Evolutionary conservation across 108 stramenopile genomes (phyloP).

Genomic region (Mayamaea pseudoterrestris): DNA sequence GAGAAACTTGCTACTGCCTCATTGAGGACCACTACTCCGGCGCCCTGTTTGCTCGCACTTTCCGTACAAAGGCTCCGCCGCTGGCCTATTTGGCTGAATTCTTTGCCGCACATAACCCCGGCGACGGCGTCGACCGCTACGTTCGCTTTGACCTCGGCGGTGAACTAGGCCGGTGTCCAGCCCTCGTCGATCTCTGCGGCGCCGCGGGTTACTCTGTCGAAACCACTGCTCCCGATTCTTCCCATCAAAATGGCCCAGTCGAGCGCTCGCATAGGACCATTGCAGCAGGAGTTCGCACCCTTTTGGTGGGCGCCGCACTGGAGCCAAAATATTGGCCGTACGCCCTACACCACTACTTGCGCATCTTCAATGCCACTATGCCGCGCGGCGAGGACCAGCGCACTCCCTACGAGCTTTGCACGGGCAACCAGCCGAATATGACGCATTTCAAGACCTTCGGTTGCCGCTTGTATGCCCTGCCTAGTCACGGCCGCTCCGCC

Average conservation of each 20-base stretch:
- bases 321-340: slow-evolving; percentile 13
- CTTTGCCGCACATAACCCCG: neutral
- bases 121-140: slow-evolving; percentile 6
- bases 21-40: slow-evolving; percentile 12
- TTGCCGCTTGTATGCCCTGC: slow-evolving; percentile 9
- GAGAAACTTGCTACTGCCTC: slow-evolving; percentile 14
- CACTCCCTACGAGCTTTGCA: slow-evolving; percentile 1
- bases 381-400: slow-evolving; percentile 1
- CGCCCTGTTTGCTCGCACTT: slow-evolving; percentile 6
- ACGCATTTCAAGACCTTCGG: slow-evolving; percentile 19
- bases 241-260: slow-evolving; percentile 15
- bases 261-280: slow-evolving; percentile 7
- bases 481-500: neutral
- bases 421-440: slow-evolving; percentile 3
- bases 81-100: slow-evolving; percentile 1
- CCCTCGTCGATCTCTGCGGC: slow-evolving; percentile 3
- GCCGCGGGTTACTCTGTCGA: slow-evolving; percentile 2
- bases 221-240: slow-evolving; percentile 16
- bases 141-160: slow-evolving; percentile 17
- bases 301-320: slow-evolving; percentile 15
- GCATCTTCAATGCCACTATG: slow-evolving; percentile 8
- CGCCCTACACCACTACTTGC: slow-evolving; percentile 10
- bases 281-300: slow-evolving; percentile 8
- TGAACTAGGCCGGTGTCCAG: slow-evolving; percentile 14
- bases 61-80: slow-evolving; percentile 7